Conservation (phyloP, 257 asterid species). For the Solanum chmielewskii region DNA sequence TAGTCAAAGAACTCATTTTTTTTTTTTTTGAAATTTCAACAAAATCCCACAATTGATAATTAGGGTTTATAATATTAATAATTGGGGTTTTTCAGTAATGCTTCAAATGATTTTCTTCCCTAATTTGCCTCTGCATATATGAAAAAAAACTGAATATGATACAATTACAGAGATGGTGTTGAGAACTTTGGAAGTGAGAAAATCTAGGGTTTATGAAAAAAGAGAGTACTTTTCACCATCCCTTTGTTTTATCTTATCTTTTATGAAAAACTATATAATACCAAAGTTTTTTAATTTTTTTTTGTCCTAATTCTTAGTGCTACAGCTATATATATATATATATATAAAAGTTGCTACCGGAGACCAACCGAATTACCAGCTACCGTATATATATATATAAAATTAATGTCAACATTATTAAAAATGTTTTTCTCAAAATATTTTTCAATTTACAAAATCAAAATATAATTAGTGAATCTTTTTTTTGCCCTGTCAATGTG, state of each 20-base stretch:
- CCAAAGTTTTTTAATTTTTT: too few species aligned
- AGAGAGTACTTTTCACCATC: neutral
- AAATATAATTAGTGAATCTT: too few species aligned
- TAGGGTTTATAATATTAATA: neutral
- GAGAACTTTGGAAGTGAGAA: neutral
- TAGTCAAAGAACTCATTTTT: constrained; percentile 41
- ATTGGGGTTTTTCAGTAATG: neutral
- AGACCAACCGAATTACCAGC: neutral
- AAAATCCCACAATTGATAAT: neutral
- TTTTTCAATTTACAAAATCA: too few species aligned
- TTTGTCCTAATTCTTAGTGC: neutral
- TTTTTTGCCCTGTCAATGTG: neutral
- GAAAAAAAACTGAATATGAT: neutral
- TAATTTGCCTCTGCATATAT: neutral
- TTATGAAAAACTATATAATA: too few species aligned
- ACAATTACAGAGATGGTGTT: neutral
- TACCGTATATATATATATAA: too few species aligned
- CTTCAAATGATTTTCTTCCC: neutral
- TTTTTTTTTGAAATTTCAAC: neutral
- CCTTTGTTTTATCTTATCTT: neutral
- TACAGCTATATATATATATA: neutral
- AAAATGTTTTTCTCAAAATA: too few species aligned
- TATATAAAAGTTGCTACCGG: neutral
- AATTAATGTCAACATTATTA: too few species aligned
- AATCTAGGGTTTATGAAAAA: neutral